phyloP scores from a whole-genome alignment of 352 stramenopile species.

The Peronospora belbahrii region DNA sequence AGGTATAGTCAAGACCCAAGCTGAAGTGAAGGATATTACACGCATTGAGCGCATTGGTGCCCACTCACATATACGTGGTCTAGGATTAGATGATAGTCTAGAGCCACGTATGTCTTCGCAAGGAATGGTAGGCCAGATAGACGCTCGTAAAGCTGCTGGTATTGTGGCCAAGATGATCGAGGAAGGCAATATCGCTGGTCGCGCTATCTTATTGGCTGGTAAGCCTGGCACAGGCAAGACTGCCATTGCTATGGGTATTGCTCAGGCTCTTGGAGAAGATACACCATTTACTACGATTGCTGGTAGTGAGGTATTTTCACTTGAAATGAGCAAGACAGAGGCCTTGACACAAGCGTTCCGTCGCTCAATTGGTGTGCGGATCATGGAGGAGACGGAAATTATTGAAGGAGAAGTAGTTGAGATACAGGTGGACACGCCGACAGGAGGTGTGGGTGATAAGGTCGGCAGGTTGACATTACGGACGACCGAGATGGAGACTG shows the following conservation, averaged over 20 bases:
- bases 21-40: constrained; percentile 94
- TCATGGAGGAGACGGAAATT: constrained; percentile 99
- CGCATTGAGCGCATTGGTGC: constrained; percentile 97
- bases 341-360: constrained; percentile 97
- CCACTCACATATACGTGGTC: constrained; percentile 97
- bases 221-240: constrained; percentile 96
- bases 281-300: constrained; percentile 98
- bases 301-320: constrained; percentile 96
- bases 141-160: constrained; percentile 89
- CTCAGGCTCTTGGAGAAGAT: constrained; percentile 95
- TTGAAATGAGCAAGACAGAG: constrained; percentile 99
- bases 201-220: constrained; percentile 94
- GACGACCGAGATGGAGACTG: constrained; percentile 99
- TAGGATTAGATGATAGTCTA: constrained; percentile 96
- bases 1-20: constrained; percentile 70
- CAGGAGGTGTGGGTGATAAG: constrained; percentile 65
- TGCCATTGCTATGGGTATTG: constrained; percentile 97
- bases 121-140: constrained; percentile 95
- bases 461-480: constrained; percentile 94
- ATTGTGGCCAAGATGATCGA: constrained; percentile 98
- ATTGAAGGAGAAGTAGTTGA: constrained; percentile 99
- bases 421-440: constrained; percentile 94
- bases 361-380: constrained; percentile 94
- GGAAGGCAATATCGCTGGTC: constrained; percentile 95
- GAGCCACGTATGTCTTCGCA: constrained; percentile 91